These are phyloP conservation scores for Leccinum subrobustum DNA, from an alignment of 1,284 basidiomycete genomes.

Conservation along the genomic window DNA sequence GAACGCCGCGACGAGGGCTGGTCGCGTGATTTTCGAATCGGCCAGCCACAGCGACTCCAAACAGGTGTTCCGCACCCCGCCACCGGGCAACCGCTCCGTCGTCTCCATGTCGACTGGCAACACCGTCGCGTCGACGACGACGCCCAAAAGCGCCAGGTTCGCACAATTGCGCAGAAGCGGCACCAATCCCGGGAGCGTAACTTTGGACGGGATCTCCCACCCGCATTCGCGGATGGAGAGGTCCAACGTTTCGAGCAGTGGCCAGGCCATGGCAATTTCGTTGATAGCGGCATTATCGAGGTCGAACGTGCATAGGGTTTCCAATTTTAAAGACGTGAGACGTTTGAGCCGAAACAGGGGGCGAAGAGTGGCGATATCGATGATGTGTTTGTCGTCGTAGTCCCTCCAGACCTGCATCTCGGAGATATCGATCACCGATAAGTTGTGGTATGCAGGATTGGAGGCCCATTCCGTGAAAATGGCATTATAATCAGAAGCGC, in stretches of 20 bases:
- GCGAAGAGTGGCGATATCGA: constrained; percentile 22
- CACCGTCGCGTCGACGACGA: constrained; percentile 30
- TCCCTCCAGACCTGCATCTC: constrained; percentile 32
- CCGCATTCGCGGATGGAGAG: constrained; percentile 26
- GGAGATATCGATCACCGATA: constrained; percentile 29
- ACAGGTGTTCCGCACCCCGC: constrained; percentile 26
- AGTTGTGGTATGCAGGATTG: constrained; percentile 23
- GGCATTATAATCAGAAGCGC: constrained; percentile 23
- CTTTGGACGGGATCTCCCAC: constrained; percentile 29
- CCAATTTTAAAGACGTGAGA: constrained; percentile 26
- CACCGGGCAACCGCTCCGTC: constrained; percentile 14
- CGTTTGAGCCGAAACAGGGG: constrained; percentile 26
- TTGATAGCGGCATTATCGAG: constrained; percentile 24
- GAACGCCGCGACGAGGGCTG: constrained; percentile 27
- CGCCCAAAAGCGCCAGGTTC: constrained; percentile 20
- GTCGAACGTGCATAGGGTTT: constrained; percentile 28
- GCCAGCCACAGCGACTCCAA: constrained; percentile 29
- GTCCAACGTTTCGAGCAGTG: constrained; percentile 25
- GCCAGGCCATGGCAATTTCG: constrained; percentile 31
- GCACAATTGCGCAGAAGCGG: constrained; percentile 26
- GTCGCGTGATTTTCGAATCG: constrained; percentile 28
- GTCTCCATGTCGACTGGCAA: constrained; percentile 6
- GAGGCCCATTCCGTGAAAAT: constrained; percentile 27
- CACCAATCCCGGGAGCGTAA: constrained; percentile 26
- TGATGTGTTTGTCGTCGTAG: constrained; percentile 32